Evolutionary conservation across 2,329 filamentous ascomycete species (phyloP).

Genomic region (Chaetomium sp.): DNA sequence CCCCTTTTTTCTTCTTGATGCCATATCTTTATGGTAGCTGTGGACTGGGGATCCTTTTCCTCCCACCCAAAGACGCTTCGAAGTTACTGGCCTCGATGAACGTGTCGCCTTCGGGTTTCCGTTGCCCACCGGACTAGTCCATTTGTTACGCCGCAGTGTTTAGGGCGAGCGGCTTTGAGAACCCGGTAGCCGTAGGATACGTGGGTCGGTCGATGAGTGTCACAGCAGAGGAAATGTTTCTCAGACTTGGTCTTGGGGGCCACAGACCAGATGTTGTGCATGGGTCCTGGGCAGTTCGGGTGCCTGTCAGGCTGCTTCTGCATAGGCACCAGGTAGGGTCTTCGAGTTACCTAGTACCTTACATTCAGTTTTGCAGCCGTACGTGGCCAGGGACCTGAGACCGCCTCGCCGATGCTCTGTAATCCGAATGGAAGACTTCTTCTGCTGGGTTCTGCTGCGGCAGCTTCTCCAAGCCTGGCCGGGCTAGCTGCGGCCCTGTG

Average conservation of each 20-base stretch:
- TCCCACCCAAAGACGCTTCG: not conserved
- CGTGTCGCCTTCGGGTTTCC: not conserved
- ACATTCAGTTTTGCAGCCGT: not conserved
- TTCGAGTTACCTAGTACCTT: not conserved
- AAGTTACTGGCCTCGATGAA: not conserved
- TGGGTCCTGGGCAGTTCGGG: not conserved
- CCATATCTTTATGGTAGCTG: too few species aligned
- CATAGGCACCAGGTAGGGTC: not conserved
- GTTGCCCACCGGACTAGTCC: not conserved
- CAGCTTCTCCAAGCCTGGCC: slow-evolving; percentile 5
- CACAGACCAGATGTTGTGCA: slow-evolving; percentile 11
- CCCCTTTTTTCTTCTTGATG: too few species aligned
- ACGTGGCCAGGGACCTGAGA: not conserved
- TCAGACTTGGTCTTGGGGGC: not conserved
- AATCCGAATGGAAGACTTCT: not conserved
- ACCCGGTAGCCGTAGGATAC: not conserved
- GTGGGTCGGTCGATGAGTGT: not conserved
- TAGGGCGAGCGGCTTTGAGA: not conserved
- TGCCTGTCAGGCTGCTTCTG: slow-evolving; percentile 3
- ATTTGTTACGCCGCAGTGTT: not conserved
- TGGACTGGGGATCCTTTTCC: too few species aligned
- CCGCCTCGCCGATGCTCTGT: not conserved
- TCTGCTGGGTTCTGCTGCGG: not conserved
- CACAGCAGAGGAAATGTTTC: not conserved
- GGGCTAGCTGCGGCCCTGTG: slow-evolving; percentile 23